These are phyloP conservation scores for Vaccinium vitisidaea DNA, from an alignment of 148 eudicot species.

Conservation along the genomic window DNA sequence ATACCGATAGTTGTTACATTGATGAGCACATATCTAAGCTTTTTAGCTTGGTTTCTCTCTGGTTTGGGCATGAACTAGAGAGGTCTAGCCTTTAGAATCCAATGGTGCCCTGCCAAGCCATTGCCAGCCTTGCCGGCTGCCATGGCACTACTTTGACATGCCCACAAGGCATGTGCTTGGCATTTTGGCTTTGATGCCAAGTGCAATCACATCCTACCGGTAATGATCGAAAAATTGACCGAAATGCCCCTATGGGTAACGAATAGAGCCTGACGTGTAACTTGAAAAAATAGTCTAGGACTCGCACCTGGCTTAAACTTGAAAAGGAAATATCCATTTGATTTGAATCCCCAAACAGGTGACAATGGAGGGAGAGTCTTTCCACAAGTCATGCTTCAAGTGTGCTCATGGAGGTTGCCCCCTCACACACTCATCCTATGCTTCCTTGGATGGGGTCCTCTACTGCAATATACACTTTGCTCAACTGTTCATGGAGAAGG, in stretches of 20 bases:
- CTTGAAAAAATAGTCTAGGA: no score
- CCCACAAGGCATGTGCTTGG: no score
- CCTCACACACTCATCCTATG: constrained; percentile 89
- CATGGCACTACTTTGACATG: no score
- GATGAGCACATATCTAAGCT: not conserved
- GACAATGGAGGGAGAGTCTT: constrained; percentile 87
- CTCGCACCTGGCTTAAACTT: not conserved
- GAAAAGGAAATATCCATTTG: not conserved
- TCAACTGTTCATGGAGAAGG: constrained; percentile 95
- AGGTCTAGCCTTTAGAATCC: no score
- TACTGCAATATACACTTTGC: constrained; percentile 88
- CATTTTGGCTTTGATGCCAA: no score
- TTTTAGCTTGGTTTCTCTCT: not conserved
- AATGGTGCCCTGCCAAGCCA: no score
- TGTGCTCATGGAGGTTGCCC: constrained; percentile 94
- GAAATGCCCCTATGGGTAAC: no score
- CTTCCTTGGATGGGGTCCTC: constrained; percentile 83
- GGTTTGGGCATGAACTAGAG: not conserved
- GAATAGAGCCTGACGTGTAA: no score
- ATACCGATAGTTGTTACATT: not conserved
- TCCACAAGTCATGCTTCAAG: constrained; percentile 89
- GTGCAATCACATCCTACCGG: no score
- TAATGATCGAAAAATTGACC: no score
- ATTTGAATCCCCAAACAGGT: constrained; percentile 34
- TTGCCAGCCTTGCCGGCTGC: no score